Conservation (phyloP, 1,139 yeast genomes). For the Taiozyma sp. region DNA sequence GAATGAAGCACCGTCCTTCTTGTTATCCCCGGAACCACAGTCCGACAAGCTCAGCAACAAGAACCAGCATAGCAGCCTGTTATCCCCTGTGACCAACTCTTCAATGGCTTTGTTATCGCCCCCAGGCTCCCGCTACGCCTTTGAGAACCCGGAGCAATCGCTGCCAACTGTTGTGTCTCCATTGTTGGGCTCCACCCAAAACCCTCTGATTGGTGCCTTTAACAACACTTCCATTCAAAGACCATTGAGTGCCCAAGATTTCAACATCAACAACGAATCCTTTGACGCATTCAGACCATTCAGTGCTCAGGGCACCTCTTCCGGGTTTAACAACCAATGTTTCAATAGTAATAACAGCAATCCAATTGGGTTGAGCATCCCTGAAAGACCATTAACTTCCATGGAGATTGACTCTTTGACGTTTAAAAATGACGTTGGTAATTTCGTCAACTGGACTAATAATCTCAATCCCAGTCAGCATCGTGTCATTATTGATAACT, state of each 20-base stretch:
- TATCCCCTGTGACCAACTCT: conserved; percentile 24
- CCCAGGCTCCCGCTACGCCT: conserved; percentile 35
- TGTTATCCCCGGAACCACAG: background rate
- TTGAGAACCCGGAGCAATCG: conserved; percentile 24
- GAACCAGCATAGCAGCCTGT: background rate
- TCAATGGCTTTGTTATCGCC: conserved; percentile 32
- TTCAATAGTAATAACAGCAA: background rate
- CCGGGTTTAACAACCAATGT: background rate
- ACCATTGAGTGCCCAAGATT: conserved; percentile 27
- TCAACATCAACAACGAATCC: conserved; percentile 6
- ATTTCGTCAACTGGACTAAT: conserved; percentile 57
- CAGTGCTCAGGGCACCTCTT: conserved; percentile 13
- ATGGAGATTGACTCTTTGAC: conserved; percentile 28
- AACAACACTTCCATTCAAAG: conserved; percentile 17
- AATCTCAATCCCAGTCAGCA: conserved; percentile 53
- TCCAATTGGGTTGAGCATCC: conserved; percentile 8
- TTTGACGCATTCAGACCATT: conserved; percentile 26
- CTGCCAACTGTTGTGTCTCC: conserved; percentile 17
- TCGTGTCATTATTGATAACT: conserved; percentile 53
- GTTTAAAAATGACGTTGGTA: conserved; percentile 43
- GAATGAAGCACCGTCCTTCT: background rate
- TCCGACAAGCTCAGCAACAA: background rate
- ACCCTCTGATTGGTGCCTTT: conserved; percentile 17
- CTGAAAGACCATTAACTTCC: conserved; percentile 27
- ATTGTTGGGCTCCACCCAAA: conserved; percentile 11